Evolutionary conservation across 192 early-diverging fungal species (phyloP).

Genomic region (Entomortierella lignicola): DNA sequence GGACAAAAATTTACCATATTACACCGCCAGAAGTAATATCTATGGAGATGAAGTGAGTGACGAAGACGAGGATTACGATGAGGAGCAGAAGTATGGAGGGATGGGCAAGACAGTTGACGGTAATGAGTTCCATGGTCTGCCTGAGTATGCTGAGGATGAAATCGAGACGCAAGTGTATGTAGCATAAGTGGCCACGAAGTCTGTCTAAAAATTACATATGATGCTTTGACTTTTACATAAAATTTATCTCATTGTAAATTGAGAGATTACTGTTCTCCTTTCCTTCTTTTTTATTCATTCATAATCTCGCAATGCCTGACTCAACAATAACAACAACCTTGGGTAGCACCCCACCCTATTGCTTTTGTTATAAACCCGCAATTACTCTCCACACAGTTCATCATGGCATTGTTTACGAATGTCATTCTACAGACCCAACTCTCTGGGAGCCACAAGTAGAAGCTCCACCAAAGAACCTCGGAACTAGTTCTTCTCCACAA

Average conservation of each 20-base stretch:
- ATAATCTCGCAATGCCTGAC: not conserved
- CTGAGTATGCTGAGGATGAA: constrained; percentile 30
- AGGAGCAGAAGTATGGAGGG: not conserved
- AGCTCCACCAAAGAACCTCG: not conserved
- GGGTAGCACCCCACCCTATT: constrained; percentile 6
- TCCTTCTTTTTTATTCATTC: not conserved
- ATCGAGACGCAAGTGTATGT: constrained; percentile 16
- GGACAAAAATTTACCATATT: constrained; percentile 25
- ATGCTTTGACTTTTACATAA: no score
- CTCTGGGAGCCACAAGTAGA: not conserved
- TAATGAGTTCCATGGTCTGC: not conserved
- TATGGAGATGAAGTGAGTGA: constrained; percentile 11
- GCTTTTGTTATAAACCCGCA: constrained; percentile 24
- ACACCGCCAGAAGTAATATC: constrained; percentile 10
- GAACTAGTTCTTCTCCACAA: not conserved
- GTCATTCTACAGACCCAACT: constrained; percentile 11
- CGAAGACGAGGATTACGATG: constrained; percentile 13
- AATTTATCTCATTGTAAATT: no score
- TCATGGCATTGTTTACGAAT: constrained; percentile 22
- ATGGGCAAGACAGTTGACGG: not conserved
- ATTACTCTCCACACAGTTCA: constrained; percentile 1
- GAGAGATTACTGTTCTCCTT: not conserved
- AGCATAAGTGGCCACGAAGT: not conserved
- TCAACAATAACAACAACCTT: not conserved
- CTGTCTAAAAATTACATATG: not conserved